A percentile compares a stretch with the other conserved stretches of the same genome.
phyloP scores from a whole-genome alignment of 768 basidiomycete genomes.

The Xerocomellus dryophilus region DNA sequence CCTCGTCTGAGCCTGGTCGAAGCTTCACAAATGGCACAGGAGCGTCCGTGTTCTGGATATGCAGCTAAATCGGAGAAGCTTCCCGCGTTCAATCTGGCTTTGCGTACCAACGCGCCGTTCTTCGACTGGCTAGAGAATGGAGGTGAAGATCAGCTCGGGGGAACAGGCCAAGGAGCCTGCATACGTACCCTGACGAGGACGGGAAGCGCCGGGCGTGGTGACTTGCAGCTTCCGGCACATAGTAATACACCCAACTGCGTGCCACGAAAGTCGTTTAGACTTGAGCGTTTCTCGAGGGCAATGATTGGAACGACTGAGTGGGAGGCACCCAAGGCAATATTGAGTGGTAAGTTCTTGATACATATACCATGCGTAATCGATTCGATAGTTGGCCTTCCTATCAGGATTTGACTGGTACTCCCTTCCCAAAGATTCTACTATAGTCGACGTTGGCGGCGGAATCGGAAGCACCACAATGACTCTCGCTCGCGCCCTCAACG shows the following conservation, averaged over 20 bases:
- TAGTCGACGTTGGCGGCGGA: slow-evolving; percentile 72
- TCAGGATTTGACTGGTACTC: slow-evolving; percentile 59
- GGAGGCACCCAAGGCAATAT: slow-evolving; percentile 61
- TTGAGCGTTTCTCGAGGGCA: slow-evolving; percentile 70
- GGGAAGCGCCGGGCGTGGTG: background rate
- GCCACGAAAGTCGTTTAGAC: slow-evolving; percentile 44
- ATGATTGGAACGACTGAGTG: slow-evolving; percentile 73
- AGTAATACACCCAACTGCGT: background rate
- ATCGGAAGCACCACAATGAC: slow-evolving; percentile 53
- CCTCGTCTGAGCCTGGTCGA: background rate
- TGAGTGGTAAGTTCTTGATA: slow-evolving; percentile 43
- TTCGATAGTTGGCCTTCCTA: background rate
- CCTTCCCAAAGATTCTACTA: slow-evolving; percentile 46
- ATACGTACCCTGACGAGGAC: background rate
- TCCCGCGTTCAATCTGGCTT: slow-evolving; percentile 72
- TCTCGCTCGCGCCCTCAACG: slow-evolving; percentile 39
- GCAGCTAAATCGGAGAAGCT: slow-evolving; percentile 12
- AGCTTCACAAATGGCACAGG: background rate
- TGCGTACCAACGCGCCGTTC: slow-evolving; percentile 50
- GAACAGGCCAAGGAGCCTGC: slow-evolving; percentile 22
- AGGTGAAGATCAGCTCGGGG: slow-evolving; percentile 31
- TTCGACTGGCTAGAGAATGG: slow-evolving; percentile 76
- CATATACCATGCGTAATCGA: background rate
- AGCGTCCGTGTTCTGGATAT: background rate
- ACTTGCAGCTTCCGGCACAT: background rate